Evolutionary conservation across 106 monocot genomes (phyloP).

Genomic region (Apostasia ramifera): DNA sequence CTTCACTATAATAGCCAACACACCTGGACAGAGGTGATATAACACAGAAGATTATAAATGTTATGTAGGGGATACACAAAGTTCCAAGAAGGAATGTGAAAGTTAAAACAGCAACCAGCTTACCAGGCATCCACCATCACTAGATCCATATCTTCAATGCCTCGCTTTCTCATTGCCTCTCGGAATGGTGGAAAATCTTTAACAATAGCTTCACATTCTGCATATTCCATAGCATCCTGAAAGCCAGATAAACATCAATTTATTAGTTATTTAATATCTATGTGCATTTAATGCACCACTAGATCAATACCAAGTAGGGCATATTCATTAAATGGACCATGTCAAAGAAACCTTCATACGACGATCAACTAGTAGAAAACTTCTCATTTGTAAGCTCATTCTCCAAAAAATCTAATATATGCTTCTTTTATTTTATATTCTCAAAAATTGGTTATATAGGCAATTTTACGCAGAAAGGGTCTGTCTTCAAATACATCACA

Average conservation of each 20-base stretch:
- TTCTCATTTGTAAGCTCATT: too few species aligned
- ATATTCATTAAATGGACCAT: too few species aligned
- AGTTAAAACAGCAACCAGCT: conserved; percentile 1
- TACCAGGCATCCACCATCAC: conserved; percentile 99
- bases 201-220: conserved; percentile 95
- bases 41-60: background rate
- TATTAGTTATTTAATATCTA: too few species aligned
- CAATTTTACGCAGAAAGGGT: too few species aligned
- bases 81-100: background rate
- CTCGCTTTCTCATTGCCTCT: conserved; percentile 96
- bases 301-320: too few species aligned
- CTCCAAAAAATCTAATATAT: too few species aligned
- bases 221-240: conserved; percentile 96
- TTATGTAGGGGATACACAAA: background rate
- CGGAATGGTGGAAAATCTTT: conserved; percentile 83
- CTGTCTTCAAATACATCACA: background rate
- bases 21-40: conserved; percentile 52
- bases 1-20: conserved; percentile 83
- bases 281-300: too few species aligned
- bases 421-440: too few species aligned
- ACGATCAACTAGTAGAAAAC: too few species aligned
- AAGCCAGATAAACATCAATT: background rate
- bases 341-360: too few species aligned
- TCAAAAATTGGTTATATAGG: too few species aligned
- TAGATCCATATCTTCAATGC: conserved; percentile 99